A percentile compares a stretch with the other conserved stretches of the same genome.
phyloP scores from a whole-genome alignment of 257 asterid genomes.

The Fraxinus cuspidata region DNA sequence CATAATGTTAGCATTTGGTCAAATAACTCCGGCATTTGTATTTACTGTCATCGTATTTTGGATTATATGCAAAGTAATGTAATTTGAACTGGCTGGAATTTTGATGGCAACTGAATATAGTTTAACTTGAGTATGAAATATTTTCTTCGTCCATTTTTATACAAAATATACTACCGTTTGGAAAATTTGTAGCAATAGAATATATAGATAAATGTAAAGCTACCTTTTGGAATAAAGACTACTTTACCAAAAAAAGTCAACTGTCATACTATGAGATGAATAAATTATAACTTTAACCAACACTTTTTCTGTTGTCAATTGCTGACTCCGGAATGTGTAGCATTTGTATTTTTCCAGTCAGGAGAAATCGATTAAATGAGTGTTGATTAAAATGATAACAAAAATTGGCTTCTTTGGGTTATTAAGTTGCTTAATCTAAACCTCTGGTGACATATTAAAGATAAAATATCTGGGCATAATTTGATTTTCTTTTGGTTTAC shows the following conservation, averaged over 20 bases:
- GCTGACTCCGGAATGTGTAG: no score
- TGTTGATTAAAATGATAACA: no score
- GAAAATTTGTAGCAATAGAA: background rate
- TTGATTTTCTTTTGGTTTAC: no score
- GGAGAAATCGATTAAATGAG: no score
- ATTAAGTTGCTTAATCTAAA: no score
- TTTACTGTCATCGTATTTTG: background rate
- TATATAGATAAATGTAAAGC: background rate
- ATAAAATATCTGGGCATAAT: no score
- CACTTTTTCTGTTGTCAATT: no score
- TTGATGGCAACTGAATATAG: no score
- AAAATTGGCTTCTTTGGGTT: no score
- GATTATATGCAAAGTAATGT: background rate
- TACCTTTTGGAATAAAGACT: background rate
- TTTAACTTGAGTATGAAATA: background rate
- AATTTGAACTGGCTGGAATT: no score
- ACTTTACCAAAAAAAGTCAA: background rate
- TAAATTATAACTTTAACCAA: background rate
- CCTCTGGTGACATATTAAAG: no score
- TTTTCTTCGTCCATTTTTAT: background rate
- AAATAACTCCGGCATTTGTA: background rate
- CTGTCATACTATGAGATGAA: background rate
- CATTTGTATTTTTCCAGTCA: no score
- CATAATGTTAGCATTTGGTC: background rate
- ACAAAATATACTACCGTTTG: background rate